phyloP scores from a whole-genome alignment of 2,329 filamentous ascomycete genomes.

The Xylaria sp. region DNA sequence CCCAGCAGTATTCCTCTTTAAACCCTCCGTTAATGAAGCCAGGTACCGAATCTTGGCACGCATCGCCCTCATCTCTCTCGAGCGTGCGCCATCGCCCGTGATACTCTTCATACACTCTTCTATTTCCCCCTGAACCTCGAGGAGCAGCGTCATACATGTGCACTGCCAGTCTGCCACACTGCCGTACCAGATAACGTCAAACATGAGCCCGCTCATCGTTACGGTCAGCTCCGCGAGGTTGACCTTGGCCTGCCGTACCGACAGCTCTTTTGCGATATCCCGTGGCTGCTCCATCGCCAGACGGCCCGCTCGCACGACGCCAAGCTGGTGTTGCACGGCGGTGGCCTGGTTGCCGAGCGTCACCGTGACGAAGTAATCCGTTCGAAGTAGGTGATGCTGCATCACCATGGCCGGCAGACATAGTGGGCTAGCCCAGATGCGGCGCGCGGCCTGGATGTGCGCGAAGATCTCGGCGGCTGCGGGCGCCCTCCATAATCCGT shows the following conservation, averaged over 20 bases:
- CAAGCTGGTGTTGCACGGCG: slow-evolving; percentile 8
- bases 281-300: background rate
- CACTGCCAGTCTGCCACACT: slow-evolving; percentile 12
- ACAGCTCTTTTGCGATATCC: slow-evolving; percentile 2
- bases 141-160: background rate
- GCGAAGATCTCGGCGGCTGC: slow-evolving; percentile 13
- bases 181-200: slow-evolving; percentile 15
- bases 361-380: slow-evolving; percentile 12
- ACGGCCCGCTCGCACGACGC: slow-evolving; percentile 9
- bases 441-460: slow-evolving; percentile 9
- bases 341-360: background rate
- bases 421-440: slow-evolving; percentile 6
- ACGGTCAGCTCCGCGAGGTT: slow-evolving; percentile 6
- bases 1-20: background rate
- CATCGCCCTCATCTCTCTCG: background rate
- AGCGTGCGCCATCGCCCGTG: background rate
- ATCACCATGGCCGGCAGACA: slow-evolving; percentile 5
- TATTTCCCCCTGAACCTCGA: background rate
- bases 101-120: background rate
- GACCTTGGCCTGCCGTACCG: slow-evolving; percentile 10
- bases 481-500: background rate
- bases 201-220: slow-evolving; percentile 5
- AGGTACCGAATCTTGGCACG: slow-evolving; percentile 3
- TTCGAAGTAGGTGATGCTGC: slow-evolving; percentile 17
- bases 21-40: background rate